These are phyloP conservation scores for Candida pseudofarinosa DNA, from an alignment of 805 yeast genomes.

Conservation along the genomic window DNA sequence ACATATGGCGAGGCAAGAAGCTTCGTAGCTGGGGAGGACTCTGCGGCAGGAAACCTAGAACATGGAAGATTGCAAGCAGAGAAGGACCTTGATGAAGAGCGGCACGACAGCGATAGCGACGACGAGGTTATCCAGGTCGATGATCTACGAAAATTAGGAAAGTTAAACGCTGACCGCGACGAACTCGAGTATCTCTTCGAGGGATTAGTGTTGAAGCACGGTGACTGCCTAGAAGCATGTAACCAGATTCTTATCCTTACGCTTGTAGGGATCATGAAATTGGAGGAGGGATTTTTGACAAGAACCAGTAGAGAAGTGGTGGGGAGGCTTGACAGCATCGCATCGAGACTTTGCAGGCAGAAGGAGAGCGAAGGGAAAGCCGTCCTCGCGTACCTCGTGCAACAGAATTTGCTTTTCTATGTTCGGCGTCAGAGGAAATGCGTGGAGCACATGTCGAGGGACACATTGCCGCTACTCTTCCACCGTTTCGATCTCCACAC, in stretches of 20 bases:
- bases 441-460: background rate
- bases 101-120: background rate
- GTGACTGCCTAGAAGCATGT: constrained; percentile 2
- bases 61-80: constrained; percentile 1
- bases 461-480: background rate
- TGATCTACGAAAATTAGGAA: constrained; percentile 16
- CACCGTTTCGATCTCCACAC: background rate
- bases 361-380: background rate
- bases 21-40: constrained; percentile 9
- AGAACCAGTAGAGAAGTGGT: background rate
- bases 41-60: constrained; percentile 3
- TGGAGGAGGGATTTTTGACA: constrained; percentile 1
- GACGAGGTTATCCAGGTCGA: constrained; percentile 8
- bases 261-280: constrained; percentile 6
- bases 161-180: constrained; percentile 9
- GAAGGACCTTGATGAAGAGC: background rate
- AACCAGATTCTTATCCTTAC: constrained; percentile 7
- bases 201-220: constrained; percentile 11
- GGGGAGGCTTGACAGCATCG: background rate
- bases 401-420: background rate
- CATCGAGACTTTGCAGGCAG: background rate
- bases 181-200: constrained; percentile 14
- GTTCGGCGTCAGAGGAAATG: background rate
- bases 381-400: constrained; percentile 5
- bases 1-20: constrained; percentile 17